Base-by-base conservation (phyloP, 1,284 basidiomycete genomes). In the Fistulinella cinereoalba region DNA sequence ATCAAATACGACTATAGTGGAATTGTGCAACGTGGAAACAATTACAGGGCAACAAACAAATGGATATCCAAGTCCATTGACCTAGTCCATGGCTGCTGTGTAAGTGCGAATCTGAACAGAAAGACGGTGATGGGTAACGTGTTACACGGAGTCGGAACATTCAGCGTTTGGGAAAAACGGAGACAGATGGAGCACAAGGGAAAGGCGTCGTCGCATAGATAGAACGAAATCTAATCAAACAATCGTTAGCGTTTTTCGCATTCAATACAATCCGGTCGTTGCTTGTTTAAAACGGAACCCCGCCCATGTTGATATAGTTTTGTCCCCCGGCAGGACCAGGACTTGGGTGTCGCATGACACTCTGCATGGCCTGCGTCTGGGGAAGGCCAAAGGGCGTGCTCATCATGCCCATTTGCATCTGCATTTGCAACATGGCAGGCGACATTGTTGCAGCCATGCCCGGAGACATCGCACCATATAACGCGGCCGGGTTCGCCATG, bases 281-380 rank as follows among this genome's bases (percentile, higher is more conserved):
- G 43, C n/a, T n/a, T 47, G 41, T 50, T 63, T 46, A 69, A 44
- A 56, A 64, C 19, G 62, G 68, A 59, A 72, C 71, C 16, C 70
- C 67, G 41, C 70, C 67, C 66, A 78, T 78, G 58, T 68, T 70
- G 70, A 80, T 77, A 64, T 78, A 83, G 41, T 74, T 76, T 62
- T 83, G 80, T 43, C 70, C 71, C 21, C 64, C 62, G 44, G 71
- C 58, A 13, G 80, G 81, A 15, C 73, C 76, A 15, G 86, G 85
- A 59, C 83, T 88, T 7, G 85, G 77, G 62, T 88, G 82, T 48
- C 86, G 79, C 83, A 89, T 81, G 47, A 88, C 83, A 56, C 83
- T 87, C 60, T 88, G 85, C 80, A 88, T 85, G n/a, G 83, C 78
- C 51, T 84, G 83, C 19, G 76, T 72, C 54, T 79, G 73, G 27